phyloP scores from a whole-genome alignment of 345 rosid species.

The Sapria himalayana region DNA sequence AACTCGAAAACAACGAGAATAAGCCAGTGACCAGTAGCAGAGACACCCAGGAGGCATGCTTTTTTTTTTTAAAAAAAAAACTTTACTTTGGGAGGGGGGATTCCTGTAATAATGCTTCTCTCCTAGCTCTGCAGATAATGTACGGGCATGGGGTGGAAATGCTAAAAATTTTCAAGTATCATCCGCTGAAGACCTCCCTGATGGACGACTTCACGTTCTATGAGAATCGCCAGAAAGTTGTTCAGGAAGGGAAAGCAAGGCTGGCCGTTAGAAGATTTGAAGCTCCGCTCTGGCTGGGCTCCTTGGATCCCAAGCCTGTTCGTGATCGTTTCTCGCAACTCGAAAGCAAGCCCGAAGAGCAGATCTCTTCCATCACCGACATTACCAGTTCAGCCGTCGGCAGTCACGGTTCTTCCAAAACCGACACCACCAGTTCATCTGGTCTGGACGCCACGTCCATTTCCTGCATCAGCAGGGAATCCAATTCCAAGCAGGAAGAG shows the following conservation, averaged over 20 bases:
- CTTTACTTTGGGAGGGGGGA: neutral
- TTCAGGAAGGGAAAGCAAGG: constrained; percentile 63
- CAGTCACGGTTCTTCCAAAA: too few species aligned
- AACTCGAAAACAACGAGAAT: constrained; percentile 75
- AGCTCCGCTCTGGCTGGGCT: constrained; percentile 17
- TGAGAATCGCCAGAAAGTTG: constrained; percentile 59
- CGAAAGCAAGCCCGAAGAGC: too few species aligned
- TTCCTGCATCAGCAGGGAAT: too few species aligned
- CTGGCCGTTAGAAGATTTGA: constrained; percentile 20
- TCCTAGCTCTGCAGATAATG: constrained; percentile 33
- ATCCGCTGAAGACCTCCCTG: constrained; percentile 36
- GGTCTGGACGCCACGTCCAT: too few species aligned
- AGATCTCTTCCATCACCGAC: constrained; percentile 6
- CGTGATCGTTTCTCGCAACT: too few species aligned
- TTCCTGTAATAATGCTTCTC: neutral
- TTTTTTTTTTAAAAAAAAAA: neutral
- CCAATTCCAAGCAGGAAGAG: too few species aligned
- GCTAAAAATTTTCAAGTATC: constrained; percentile 50
- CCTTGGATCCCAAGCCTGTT: constrained; percentile 30
- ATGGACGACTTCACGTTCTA: constrained; percentile 73
- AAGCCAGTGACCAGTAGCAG: constrained; percentile 97
- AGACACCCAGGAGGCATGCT: constrained; percentile 88
- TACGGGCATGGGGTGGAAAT: constrained; percentile 59
- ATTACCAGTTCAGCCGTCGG: constrained; percentile 7
- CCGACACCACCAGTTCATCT: too few species aligned